These are phyloP conservation scores for Aphanomyces cochlioides DNA, from an alignment of 352 stramenopile species.

Conservation along the genomic window DNA sequence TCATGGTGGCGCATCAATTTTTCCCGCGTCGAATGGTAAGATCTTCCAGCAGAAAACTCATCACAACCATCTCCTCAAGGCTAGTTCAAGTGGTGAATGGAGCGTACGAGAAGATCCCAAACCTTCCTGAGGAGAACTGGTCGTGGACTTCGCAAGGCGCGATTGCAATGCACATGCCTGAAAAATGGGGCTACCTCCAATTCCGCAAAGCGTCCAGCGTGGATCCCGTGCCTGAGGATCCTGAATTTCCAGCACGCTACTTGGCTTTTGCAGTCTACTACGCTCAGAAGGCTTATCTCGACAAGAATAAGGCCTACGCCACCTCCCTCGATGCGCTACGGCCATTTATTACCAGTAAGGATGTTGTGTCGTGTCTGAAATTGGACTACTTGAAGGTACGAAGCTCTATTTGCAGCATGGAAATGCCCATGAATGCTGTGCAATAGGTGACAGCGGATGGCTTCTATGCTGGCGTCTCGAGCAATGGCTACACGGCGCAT, in stretches of 20 bases:
- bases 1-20: constrained; percentile 86
- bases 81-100: constrained; percentile 38
- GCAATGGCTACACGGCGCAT: background rate
- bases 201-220: constrained; percentile 42
- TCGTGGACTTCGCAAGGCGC: constrained; percentile 83
- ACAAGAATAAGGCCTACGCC: constrained; percentile 37
- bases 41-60: background rate
- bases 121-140: constrained; percentile 72
- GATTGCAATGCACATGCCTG: constrained; percentile 84
- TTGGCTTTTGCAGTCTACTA: constrained; percentile 66
- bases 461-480: background rate
- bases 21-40: constrained; percentile 73
- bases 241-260: constrained; percentile 48
- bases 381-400: constrained; percentile 4
- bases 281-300: constrained; percentile 47
- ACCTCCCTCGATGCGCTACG: constrained; percentile 34
- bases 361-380: background rate
- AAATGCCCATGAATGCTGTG: background rate
- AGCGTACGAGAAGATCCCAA: constrained; percentile 51
- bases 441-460: constrained; percentile 5
- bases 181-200: constrained; percentile 87
- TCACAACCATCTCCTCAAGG: background rate
- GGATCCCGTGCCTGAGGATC: constrained; percentile 37
- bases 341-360: constrained; percentile 36
- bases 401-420: background rate